Base-by-base conservation (phyloP, 2,329 filamentous ascomycete species). In the Fusarium gaditjirri region DNA sequence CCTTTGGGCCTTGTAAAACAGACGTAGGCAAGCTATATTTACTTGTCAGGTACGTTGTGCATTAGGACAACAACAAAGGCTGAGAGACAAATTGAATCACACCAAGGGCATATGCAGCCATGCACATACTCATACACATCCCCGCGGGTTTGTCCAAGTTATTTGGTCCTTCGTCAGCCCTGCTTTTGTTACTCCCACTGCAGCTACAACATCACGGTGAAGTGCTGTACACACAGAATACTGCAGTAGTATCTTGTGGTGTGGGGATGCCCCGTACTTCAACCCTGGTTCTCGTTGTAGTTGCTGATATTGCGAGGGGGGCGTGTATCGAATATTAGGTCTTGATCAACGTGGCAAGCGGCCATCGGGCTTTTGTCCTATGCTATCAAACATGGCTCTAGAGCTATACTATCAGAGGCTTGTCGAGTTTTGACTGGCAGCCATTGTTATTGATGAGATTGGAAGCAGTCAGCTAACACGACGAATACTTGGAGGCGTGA, bases 271-370 rank as follows among this genome's bases (percentile, higher is more conserved):
- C 61, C 64, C 58, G 72, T 71, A 46, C 59, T 39, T 61, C 65
- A 63, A 67, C 73, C 62, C 64, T 69, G 33, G 69, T 50, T 72
- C 46, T 64, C 53, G 65, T 55, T 72, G 56, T 64, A 59, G 43
- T 68, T 72, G 54, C 68, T 69, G 64, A 68, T 74, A 61, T 55
- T 61, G 43, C 56, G 64, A 50, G 58, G 71, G 72, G 74, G 54
- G 68, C 33, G 72, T 76, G 64, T 68, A 59, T 66, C 46, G 63
- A 58, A 68, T 68, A 71, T 67, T 64, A 75, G 75, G 66, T 68
- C 66, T 69, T 65, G 62, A 77, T 79, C 78, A 80, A 81, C 79
- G 79, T 81, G 80, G 79, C 80, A 80, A 75, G 60, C 74, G 74
- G 68, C 68, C 71, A 77, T 56, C 67, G 64, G 75, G 61, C 55